Evolutionary conservation across 2,329 filamentous ascomycete genomes (phyloP), one percentile per base, ranked within the genome.

Genomic region (Aureobasidium sp.): DNA sequence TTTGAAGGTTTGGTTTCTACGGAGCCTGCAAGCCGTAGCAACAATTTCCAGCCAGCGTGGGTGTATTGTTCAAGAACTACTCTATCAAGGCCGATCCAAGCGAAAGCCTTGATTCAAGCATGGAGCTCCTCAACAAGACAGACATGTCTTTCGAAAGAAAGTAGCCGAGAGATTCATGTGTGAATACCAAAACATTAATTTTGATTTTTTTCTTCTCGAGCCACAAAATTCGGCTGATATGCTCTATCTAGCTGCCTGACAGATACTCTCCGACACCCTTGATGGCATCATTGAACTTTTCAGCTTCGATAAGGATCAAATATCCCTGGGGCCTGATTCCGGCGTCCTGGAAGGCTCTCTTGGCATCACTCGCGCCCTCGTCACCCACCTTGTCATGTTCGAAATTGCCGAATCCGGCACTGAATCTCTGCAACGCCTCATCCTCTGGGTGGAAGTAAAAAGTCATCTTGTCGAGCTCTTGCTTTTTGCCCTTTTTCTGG

Each of bases 361-460:
- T 96, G 64, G 89, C 90, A 73, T 98, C 93, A 51, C 89, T 86
- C 58, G 85, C 81, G 4, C 84, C 81, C 61, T 95, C 88, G 41
- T 86, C 86, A 55, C 76, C 75, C 57, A 88, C 82, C 67, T 87
- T 91, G 41, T 84, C 86, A 68, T 90, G 95, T 16, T 85, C 79
- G 65, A 85, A 95, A 48, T 77, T 81, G 22, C 83, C 86, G 58
- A 79, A 75, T 12, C 81, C 88, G 34, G 81, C 57, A 2, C 89
- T 86, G 70, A 91, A 79, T 64, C 82, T 83, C 59, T 93, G 83
- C 62, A 96, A 72, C 48, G 91, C 80, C 74, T 97, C 93, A 65
- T 98, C 93, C 71, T 98, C 93, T 0, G 90, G 86, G 67, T 98
- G 93, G 75, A 97, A 98, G 71, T 90, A 94, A 71, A 90, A 95